Conservation (phyloP, 2,329 filamentous ascomycete genomes). For the Penicillium psychrosexuale region DNA sequence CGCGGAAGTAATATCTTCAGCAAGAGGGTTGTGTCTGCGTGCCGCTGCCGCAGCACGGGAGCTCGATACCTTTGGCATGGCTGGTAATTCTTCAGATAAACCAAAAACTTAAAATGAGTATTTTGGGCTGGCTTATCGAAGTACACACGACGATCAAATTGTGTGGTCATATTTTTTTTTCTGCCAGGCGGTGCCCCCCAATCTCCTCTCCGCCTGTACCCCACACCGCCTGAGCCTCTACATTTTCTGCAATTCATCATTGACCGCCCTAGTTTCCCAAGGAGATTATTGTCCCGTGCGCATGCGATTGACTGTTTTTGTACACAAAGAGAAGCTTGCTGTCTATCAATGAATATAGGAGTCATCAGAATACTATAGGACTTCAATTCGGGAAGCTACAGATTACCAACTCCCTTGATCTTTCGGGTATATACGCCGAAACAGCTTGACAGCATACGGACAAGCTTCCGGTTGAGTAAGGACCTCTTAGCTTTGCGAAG, state of each 20-base stretch:
- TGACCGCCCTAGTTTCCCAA: constrained; percentile 5
- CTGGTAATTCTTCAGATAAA: constrained; percentile 9
- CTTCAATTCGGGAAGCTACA: background rate
- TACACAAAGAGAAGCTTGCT: background rate
- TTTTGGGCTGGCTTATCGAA: constrained; percentile 7
- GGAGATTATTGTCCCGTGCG: background rate
- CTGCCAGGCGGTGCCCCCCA: constrained; percentile 27
- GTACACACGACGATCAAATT: constrained; percentile 34
- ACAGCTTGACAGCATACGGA: background rate
- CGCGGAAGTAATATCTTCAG: constrained; percentile 76
- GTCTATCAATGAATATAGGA: background rate
- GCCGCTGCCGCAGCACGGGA: constrained; percentile 53
- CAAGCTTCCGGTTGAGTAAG: background rate
- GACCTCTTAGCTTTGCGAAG: background rate
- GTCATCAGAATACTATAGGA: background rate
- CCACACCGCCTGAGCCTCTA: background rate
- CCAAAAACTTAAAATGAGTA: background rate
- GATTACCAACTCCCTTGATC: background rate
- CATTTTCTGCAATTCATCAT: constrained; percentile 2
- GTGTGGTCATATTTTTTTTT: constrained; percentile 37
- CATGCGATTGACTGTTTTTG: background rate
- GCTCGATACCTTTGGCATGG: constrained; percentile 77
- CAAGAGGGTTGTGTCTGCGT: constrained; percentile 83
- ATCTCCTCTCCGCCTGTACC: background rate
- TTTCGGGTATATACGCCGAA: background rate